Base-by-base conservation (phyloP, 1,284 basidiomycete genomes). In the Dichomitus squalens region DNA sequence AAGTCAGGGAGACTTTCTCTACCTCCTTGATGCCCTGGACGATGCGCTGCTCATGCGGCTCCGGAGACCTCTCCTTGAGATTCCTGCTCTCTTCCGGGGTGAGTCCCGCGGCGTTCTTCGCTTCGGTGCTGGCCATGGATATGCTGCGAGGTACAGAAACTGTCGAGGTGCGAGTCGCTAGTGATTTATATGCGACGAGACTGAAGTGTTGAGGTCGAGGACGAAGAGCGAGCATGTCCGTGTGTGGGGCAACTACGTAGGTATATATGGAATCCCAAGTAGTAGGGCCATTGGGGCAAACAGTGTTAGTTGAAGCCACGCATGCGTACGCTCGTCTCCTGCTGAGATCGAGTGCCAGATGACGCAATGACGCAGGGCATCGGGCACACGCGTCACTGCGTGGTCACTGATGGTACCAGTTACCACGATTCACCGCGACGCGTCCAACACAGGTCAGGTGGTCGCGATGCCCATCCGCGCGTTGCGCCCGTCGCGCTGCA, bases 61-160 rank as follows among this genome's bases (percentile, higher is more conserved):
- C 68, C 4, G 71, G 57, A 12, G 51, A 57, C 12, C 79, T 69
- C 58, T 79, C 79, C 39, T 69, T 66, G 9, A 81, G 70, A 20
- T 65, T 64, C 61, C 74, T 76, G 12, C 75, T 73, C 50, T 77
- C 71, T 14, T 70, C 69, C 5, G 78, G 72, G 7, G 69, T 69
- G 29, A 82, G 64, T 0, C 79, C 80, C 3, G 79, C 71, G 4
- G 78, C 73, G 55, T 82, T 81, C 31, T 55, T 56, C 3, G 64
- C 62, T 7, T 68, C 59, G n/a, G 58, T 58, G 50, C 66, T 57
- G 49, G 55, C 69, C 49, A 67, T 67, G 7, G 73, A 71, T 73
- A 76, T 76, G 23, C 52, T 68, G 16, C 34, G 25, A 11, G 18
- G 39, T 9, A 39, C 5, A 1, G 25, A 29, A 8, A 18, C 2